A percentile compares a stretch with the other conserved stretches of the same genome.
phyloP scores from a whole-genome alignment of 2,329 filamentous ascomycete genomes.

The Neopestalotiopsis rosae region DNA sequence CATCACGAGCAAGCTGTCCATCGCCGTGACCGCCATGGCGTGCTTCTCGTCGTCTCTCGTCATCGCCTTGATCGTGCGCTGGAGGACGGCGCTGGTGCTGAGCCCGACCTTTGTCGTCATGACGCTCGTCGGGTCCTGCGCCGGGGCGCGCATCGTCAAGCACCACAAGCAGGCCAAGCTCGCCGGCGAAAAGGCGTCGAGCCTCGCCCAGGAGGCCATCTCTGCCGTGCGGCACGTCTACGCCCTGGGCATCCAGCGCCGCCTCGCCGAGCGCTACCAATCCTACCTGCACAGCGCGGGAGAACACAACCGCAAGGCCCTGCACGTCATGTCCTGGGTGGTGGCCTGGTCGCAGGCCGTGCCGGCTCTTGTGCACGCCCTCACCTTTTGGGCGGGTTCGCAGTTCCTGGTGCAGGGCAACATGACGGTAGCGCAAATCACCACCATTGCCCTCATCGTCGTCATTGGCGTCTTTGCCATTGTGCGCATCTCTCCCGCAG shows the following conservation, averaged over 20 bases:
- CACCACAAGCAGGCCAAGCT: conserved; percentile 37
- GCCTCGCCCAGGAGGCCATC: conserved; percentile 75
- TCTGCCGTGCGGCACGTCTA: conserved; percentile 16
- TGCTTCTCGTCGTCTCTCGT: conserved; percentile 45
- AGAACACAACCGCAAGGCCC: not conserved
- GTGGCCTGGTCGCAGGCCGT: conserved; percentile 19
- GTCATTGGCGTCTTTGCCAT: conserved; percentile 49
- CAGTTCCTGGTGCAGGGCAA: conserved; percentile 18
- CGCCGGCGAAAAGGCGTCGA: not conserved
- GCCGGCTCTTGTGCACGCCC: conserved; percentile 14
- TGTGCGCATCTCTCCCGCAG: conserved; percentile 49
- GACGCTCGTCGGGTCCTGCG: conserved; percentile 42
- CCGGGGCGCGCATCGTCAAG: conserved; percentile 17
- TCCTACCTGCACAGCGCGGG: not conserved
- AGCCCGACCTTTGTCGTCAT: conserved; percentile 39
- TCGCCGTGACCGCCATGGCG: conserved; percentile 29
- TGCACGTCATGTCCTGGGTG: conserved; percentile 13
- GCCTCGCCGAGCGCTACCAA: conserved; percentile 13
- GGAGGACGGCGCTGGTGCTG: conserved; percentile 49
- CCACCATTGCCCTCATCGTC: conserved; percentile 75
- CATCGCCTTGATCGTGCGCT: conserved; percentile 45
- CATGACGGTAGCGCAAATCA: conserved; percentile 25
- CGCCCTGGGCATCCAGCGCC: conserved; percentile 22
- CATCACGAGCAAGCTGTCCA: conserved; percentile 26
- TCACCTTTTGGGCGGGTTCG: conserved; percentile 24